These are phyloP conservation scores for Plasmodium inui DNA, from an alignment of 169 alveolate species.

Conservation along the genomic window DNA sequence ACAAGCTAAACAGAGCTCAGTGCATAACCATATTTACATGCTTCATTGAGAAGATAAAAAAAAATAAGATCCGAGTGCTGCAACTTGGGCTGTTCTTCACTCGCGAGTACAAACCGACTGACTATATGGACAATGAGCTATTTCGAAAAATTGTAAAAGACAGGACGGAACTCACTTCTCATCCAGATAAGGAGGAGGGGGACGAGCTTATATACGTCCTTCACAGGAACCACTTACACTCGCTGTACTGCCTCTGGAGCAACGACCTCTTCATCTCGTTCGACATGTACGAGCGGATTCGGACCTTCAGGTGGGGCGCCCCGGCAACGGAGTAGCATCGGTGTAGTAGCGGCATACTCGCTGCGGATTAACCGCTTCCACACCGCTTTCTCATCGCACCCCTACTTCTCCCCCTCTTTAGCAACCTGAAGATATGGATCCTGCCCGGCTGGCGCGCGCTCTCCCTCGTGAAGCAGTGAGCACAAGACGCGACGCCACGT, in stretches of 20 bases:
- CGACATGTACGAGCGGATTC: slow-evolving; percentile 58
- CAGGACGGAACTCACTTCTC: neutral
- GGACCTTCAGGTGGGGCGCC: slow-evolving; percentile 29
- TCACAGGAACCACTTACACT: slow-evolving; percentile 49
- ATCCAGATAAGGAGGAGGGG: slow-evolving; percentile 59
- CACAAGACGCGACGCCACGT: neutral
- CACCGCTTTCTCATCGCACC: neutral
- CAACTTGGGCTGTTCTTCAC: slow-evolving; percentile 53
- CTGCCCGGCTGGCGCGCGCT: slow-evolving; percentile 75
- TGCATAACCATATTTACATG: slow-evolving; percentile 54
- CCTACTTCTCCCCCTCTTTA: slow-evolving; percentile 2
- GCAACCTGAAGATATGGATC: slow-evolving; percentile 65
- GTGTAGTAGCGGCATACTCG: neutral
- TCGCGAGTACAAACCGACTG: slow-evolving; percentile 39
- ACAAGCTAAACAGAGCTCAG: slow-evolving; percentile 58
- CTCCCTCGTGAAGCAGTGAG: slow-evolving; percentile 54
- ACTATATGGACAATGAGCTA: slow-evolving; percentile 34
- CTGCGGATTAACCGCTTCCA: neutral
- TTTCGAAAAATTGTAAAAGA: slow-evolving; percentile 40
- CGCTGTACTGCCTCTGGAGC: slow-evolving; percentile 71
- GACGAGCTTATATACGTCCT: slow-evolving; percentile 45
- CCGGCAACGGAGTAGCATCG: neutral
- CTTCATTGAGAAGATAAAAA: slow-evolving; percentile 53
- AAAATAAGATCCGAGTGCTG: slow-evolving; percentile 31
- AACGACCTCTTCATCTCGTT: slow-evolving; percentile 60